Percentiles rank a stretch among this genome's conserved stretches.
phyloP scores from a whole-genome alignment of 305 asterid genomes.

The Galium porrigens region DNA sequence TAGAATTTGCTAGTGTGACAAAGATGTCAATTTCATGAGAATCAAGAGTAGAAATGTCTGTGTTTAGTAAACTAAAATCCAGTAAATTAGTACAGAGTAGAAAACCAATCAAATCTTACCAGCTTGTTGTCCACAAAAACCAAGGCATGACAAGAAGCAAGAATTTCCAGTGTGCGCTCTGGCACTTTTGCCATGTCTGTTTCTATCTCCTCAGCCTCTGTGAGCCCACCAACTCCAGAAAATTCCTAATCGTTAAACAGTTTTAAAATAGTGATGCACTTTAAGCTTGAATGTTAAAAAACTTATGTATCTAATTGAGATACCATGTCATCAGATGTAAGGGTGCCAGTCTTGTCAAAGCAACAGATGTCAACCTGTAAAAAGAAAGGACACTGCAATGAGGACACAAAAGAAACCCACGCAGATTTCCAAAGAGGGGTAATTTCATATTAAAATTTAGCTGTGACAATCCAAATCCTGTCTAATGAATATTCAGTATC shows the following conservation, averaged over 20 bases:
- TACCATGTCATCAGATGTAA: conserved; percentile 99
- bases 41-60: neutral
- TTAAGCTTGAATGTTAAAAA: conserved; percentile 16
- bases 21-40: neutral
- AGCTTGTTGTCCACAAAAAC: conserved; percentile 94
- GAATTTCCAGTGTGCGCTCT: conserved; percentile 56
- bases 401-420: conserved; percentile 1
- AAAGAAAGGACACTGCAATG: conserved; percentile 20
- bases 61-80: neutral
- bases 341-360: conserved; percentile 90
- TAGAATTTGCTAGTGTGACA: neutral
- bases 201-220: conserved; percentile 54
- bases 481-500: neutral
- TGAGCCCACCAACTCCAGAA: conserved; percentile 87
- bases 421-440: neutral
- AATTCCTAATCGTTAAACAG: conserved; percentile 52
- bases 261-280: conserved; percentile 11
- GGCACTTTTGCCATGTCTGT: conserved; percentile 58
- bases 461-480: neutral
- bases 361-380: conserved; percentile 94
- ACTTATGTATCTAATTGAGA: conserved; percentile 16
- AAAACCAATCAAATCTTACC: conserved; percentile 29
- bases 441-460: neutral
- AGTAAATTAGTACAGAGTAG: neutral
- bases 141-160: conserved; percentile 95